These are phyloP conservation scores for Takashimella koratensis DNA, from an alignment of 1,284 basidiomycete genomes.

Conservation along the genomic window DNA sequence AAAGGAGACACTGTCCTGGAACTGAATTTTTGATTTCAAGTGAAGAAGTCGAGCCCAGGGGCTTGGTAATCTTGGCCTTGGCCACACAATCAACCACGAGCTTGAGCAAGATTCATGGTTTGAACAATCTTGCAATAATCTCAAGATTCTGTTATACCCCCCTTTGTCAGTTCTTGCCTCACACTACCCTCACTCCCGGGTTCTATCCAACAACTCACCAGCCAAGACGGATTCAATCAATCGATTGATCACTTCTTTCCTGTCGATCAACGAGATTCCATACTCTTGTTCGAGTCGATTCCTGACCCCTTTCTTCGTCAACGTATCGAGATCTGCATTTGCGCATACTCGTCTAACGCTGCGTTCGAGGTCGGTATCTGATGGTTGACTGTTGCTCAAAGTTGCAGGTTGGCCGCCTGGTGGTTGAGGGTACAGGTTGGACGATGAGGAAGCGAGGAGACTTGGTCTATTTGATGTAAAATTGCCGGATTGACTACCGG, in stretches of 20 bases:
- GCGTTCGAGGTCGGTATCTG: conserved; percentile 65
- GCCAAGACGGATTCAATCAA: conserved; percentile 47
- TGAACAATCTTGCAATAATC: too few species aligned
- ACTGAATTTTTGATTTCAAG: too few species aligned
- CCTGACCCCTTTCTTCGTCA: conserved; percentile 86
- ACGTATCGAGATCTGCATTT: conserved; percentile 73
- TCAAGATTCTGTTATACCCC: neutral
- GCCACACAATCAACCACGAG: too few species aligned
- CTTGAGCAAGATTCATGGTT: too few species aligned
- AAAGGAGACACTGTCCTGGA: too few species aligned
- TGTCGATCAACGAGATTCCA: conserved; percentile 50
- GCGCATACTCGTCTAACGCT: conserved; percentile 68
- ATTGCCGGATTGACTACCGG: too few species aligned
- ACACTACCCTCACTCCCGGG: neutral
- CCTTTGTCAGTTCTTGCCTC: neutral
- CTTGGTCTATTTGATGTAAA: conserved; percentile 18
- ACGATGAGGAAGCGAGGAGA: neutral
- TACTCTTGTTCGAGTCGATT: conserved; percentile 73
- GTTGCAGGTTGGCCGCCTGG: neutral
- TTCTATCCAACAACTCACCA: conserved; percentile 4
- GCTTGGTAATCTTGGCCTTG: too few species aligned
- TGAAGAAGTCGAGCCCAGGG: too few species aligned
- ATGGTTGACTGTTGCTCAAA: neutral
- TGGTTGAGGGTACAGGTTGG: neutral
- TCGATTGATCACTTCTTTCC: conserved; percentile 51